phyloP scores from a whole-genome alignment of 805 yeast genomes.

The Wickerhamiella siamensis region DNA sequence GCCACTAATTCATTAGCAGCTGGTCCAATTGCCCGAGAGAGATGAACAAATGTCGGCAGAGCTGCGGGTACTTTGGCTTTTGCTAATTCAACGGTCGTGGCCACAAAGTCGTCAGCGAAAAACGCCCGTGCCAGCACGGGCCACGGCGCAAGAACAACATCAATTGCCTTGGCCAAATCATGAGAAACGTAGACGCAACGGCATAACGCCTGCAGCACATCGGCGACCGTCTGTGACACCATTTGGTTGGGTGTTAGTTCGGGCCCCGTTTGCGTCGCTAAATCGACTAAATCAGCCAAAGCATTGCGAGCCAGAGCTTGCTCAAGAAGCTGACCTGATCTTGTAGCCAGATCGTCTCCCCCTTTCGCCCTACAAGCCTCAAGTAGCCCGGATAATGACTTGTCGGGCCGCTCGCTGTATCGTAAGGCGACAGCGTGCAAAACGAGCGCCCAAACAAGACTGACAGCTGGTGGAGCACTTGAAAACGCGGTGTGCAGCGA shows the following conservation, averaged over 20 bases:
- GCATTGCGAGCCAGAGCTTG: conserved; percentile 6
- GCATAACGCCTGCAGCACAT: conserved; percentile 26
- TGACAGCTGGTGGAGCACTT: conserved; percentile 1
- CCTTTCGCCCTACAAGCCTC: conserved; percentile 2
- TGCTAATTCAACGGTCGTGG: conserved; percentile 36
- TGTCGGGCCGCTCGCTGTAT: conserved; percentile 10
- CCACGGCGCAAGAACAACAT: conserved; percentile 30
- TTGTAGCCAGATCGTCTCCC: conserved; percentile 5
- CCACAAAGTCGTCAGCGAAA: conserved; percentile 33
- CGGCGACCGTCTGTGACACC: conserved; percentile 17
- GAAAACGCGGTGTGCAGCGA: conserved; percentile 12
- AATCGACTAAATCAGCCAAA: conserved; percentile 9
- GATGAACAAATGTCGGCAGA: conserved; percentile 43
- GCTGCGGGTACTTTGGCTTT: conserved; percentile 63
- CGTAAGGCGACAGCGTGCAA: conserved; percentile 17
- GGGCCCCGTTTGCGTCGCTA: not conserved
- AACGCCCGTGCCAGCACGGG: conserved; percentile 35
- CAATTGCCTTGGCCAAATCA: conserved; percentile 30
- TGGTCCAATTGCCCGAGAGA: conserved; percentile 32
- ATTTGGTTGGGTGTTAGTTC: not conserved
- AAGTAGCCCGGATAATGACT: not conserved
- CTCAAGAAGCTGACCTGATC: conserved; percentile 3
- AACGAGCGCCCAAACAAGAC: conserved; percentile 22
- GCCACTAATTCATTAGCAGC: conserved; percentile 53
- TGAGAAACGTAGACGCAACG: conserved; percentile 38